These are phyloP conservation scores for Teratosphaeriaceae sp. DNA, from an alignment of 2,329 filamentous ascomycete species.

Conservation along the genomic window DNA sequence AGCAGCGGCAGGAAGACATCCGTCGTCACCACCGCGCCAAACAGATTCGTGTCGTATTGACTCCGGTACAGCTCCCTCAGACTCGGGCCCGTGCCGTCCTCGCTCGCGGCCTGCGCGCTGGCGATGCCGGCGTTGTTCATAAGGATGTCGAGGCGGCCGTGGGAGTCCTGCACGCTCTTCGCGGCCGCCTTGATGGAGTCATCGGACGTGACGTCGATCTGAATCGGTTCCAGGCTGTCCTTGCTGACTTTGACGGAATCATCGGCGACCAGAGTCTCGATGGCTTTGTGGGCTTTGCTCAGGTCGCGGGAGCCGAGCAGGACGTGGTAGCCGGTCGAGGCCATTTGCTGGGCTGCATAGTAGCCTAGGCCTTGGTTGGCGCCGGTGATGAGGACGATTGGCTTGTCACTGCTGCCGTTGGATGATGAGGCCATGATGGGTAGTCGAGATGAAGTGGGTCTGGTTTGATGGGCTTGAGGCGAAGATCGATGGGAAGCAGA, in stretches of 20 bases:
- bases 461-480: too few species aligned
- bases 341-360: conserved; percentile 35
- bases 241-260: conserved; percentile 19
- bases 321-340: conserved; percentile 34
- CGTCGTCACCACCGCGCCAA: conserved; percentile 17
- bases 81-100: conserved; percentile 5
- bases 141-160: conserved; percentile 19
- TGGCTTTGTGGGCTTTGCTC: conserved; percentile 30
- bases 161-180: conserved; percentile 19
- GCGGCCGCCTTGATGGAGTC: conserved; percentile 35
- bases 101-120: not conserved
- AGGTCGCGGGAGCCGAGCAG: conserved; percentile 34
- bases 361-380: conserved; percentile 40
- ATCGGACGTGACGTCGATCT: conserved; percentile 39
- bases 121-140: conserved; percentile 32
- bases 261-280: conserved; percentile 17
- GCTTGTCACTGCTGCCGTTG: conserved; percentile 10
- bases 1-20: conserved; percentile 25
- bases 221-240: conserved; percentile 31
- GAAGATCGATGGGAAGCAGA: too few species aligned
- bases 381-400: conserved; percentile 34
- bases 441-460: too few species aligned
- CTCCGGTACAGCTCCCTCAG: conserved; percentile 16
- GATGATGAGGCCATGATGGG: too few species aligned
- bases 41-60: conserved; percentile 24